Percentiles rank a stretch among this genome's conserved stretches.
Conservation (phyloP, 768 basidiomycete species). For the Cystoderma amianthinum region DNA sequence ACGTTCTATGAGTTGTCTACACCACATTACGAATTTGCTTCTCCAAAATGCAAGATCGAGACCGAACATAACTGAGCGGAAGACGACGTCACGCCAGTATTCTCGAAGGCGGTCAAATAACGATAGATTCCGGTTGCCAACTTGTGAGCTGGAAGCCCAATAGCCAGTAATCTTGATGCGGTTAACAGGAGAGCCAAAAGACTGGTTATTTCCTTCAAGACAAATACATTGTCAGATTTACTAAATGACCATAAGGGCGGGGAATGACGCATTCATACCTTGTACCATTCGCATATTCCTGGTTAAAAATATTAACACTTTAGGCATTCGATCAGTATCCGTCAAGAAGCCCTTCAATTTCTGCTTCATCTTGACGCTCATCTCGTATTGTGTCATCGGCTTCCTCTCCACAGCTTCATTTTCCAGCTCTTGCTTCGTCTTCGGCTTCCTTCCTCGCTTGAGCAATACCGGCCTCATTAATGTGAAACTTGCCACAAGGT, state of each 20-base stretch:
- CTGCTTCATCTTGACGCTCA: conserved; percentile 61
- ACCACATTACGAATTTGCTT: conserved; percentile 45
- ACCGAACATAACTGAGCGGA: conserved; percentile 55
- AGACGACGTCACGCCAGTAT: conserved; percentile 54
- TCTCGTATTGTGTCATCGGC: conserved; percentile 57
- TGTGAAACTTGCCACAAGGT: conserved; percentile 68
- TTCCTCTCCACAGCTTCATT: conserved; percentile 17
- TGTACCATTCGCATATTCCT: conserved; percentile 70
- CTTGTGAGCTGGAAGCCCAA: conserved; percentile 69
- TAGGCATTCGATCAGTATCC: conserved; percentile 77
- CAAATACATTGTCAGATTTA: too few relatives aligned
- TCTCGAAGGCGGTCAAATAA: conserved; percentile 37
- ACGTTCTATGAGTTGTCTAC: conserved; percentile 29
- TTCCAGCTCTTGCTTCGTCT: conserved; percentile 11
- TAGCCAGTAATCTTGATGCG: conserved; percentile 85
- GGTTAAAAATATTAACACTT: conserved; percentile 67
- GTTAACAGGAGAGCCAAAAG: conserved; percentile 81
- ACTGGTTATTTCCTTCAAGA: conserved; percentile 79
- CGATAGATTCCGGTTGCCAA: conserved; percentile 33
- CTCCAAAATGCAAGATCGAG: conserved; percentile 72
- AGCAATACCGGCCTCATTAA: conserved; percentile 55
- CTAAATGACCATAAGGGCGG: too few relatives aligned
- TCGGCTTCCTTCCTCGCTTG: conserved; percentile 23
- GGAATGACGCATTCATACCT: conserved; percentile 24
- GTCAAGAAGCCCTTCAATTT: conserved; percentile 57